These are phyloP conservation scores for Sungouiozyma ichnusensis DNA, from an alignment of 805 yeast genomes.

Conservation along the genomic window DNA sequence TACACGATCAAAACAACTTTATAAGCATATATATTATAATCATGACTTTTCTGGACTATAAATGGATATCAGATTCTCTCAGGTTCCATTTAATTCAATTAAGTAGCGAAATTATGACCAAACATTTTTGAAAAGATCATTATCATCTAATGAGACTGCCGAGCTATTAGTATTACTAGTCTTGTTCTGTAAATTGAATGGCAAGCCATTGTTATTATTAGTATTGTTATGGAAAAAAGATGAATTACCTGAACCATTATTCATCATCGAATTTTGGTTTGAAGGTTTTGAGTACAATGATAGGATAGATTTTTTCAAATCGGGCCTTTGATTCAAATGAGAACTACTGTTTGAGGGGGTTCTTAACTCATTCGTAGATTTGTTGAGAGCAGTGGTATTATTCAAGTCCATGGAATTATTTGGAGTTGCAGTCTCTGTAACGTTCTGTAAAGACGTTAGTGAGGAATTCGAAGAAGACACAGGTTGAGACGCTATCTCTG, in stretches of 20 bases:
- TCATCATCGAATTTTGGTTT: conserved; percentile 3
- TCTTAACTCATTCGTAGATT: background rate
- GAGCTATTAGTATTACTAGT: conserved; percentile 8
- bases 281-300: conserved; percentile 68
- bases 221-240: conserved; percentile 11
- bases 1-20: background rate
- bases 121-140: conserved; percentile 57
- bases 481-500: background rate
- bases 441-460: background rate
- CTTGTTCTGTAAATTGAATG: conserved; percentile 1
- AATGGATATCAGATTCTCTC: background rate
- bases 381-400: background rate
- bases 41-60: background rate
- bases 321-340: conserved; percentile 47
- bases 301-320: conserved; percentile 81
- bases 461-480: background rate
- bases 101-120: conserved; percentile 36
- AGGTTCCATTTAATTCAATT: background rate
- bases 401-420: background rate
- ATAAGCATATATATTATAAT: background rate
- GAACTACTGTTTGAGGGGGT: background rate
- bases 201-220: conserved; percentile 1
- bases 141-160: conserved; percentile 37
- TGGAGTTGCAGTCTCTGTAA: background rate
- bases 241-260: conserved; percentile 3